Percentiles rank a stretch among this genome's conserved stretches.
phyloP scores from a whole-genome alignment of 768 basidiomycete species.

The Suillus subaureus region DNA sequence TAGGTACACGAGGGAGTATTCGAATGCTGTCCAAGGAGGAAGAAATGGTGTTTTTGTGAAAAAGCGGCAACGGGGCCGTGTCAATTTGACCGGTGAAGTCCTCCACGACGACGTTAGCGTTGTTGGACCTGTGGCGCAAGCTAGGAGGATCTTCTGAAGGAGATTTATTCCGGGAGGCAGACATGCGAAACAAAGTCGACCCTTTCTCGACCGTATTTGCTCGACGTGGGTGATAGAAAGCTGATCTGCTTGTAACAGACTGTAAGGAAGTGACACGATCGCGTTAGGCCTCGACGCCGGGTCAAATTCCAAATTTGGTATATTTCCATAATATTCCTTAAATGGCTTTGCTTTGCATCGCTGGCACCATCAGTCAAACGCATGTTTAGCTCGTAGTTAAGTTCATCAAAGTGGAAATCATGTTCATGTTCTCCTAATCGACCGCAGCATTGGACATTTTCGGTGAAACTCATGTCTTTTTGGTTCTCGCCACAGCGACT shows the following conservation, averaged over 20 bases:
- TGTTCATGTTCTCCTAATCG: background rate
- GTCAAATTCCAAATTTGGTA: constrained; percentile 10
- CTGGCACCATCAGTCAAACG: background rate
- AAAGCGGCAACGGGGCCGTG: constrained; percentile 28
- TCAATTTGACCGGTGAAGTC: constrained; percentile 30
- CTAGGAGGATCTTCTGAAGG: constrained; percentile 28
- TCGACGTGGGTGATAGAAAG: constrained; percentile 7
- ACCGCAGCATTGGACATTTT: background rate
- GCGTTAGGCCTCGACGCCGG: background rate
- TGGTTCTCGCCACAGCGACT: constrained; percentile 4
- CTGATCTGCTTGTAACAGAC: background rate
- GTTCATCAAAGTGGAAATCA: background rate
- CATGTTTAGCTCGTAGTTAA: background rate
- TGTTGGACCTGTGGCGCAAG: constrained; percentile 32
- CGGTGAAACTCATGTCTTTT: background rate
- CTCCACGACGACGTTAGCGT: constrained; percentile 39
- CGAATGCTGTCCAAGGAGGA: constrained; percentile 62
- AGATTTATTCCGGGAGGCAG: constrained; percentile 25
- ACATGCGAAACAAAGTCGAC: constrained; percentile 24
- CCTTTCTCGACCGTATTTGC: background rate
- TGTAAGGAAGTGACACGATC: constrained; percentile 8
- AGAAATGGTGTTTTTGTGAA: constrained; percentile 52
- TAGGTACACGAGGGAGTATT: constrained; percentile 55
- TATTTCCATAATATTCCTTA: background rate
- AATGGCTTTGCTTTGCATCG: too few relatives aligned